phyloP scores from a whole-genome alignment of 768 basidiomycete genomes.

The Sutorius australiensis region DNA sequence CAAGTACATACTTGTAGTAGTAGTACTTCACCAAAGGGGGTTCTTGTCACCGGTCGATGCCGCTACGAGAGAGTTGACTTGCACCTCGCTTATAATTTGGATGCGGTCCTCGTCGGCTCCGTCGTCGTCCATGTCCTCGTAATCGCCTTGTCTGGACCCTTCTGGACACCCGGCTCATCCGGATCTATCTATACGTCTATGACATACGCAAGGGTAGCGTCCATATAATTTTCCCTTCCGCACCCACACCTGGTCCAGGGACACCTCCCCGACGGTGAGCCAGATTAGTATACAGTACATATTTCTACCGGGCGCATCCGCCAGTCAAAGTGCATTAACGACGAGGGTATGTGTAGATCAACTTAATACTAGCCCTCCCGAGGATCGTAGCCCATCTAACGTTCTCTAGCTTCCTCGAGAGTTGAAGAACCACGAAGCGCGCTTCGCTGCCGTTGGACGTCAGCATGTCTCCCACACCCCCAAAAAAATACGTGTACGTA shows the following conservation, averaged over 20 bases:
- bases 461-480: conserved; percentile 16
- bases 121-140: conserved; percentile 6
- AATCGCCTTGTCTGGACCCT: conserved; percentile 12
- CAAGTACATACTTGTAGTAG: too few species aligned
- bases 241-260: conserved; percentile 24
- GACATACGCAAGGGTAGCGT: conserved; percentile 23
- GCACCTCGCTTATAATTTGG: conserved; percentile 13
- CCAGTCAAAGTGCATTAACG: conserved; percentile 21
- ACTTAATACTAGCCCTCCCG: conserved; percentile 10
- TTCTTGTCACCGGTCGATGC: too few species aligned
- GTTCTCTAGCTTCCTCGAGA: conserved; percentile 52
- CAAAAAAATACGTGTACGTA: conserved; percentile 21
- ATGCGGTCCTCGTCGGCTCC: conserved; percentile 20
- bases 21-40: too few species aligned
- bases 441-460: conserved; percentile 61
- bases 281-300: conserved; percentile 29
- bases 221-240: conserved; percentile 22
- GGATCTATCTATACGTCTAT: conserved; percentile 15
- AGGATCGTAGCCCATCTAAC: conserved; percentile 12
- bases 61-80: too few species aligned
- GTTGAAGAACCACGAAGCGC: conserved; percentile 92
- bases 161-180: conserved; percentile 10
- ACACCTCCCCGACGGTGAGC: conserved; percentile 15
- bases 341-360: conserved; percentile 30
- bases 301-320: conserved; percentile 9